phyloP scores from a whole-genome alignment of 345 rosid species.

The Citropsis articulata region DNA sequence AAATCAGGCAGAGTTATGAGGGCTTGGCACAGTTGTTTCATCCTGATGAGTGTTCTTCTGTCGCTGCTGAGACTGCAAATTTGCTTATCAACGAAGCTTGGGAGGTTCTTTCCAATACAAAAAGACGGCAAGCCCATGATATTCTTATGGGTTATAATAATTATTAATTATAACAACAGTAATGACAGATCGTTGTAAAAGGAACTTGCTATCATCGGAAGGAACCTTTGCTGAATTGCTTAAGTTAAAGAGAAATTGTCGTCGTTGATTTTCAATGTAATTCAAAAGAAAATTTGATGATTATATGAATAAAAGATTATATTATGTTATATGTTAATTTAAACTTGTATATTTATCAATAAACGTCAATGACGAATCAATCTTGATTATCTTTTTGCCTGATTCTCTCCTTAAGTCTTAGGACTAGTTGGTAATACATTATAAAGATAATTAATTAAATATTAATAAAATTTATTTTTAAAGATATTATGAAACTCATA shows the following conservation, averaged over 20 bases:
- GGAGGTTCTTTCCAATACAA: not conserved
- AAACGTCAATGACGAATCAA: not conserved
- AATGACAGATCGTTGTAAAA: no score
- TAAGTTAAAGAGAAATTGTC: not conserved
- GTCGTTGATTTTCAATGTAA: not conserved
- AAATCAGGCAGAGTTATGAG: not conserved
- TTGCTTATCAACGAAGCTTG: not conserved
- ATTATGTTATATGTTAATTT: no score
- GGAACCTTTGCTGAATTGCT: no score
- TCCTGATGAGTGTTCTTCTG: not conserved
- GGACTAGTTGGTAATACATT: no score
- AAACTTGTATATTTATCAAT: no score
- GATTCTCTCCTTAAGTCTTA: no score
- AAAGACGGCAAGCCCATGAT: not conserved
- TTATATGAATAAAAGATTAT: not conserved
- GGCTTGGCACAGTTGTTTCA: not conserved
- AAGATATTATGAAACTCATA: accelerated
- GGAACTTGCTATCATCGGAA: no score
- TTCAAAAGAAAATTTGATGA: not conserved
- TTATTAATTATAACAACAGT: no score
- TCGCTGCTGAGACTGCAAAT: not conserved
- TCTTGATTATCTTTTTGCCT: no score
- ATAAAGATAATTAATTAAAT: no score
- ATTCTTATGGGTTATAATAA: not conserved
- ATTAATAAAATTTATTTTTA: no score